Base-by-base conservation (phyloP, 2,329 filamentous ascomycete species). In the Paramyrothecium sp. region DNA sequence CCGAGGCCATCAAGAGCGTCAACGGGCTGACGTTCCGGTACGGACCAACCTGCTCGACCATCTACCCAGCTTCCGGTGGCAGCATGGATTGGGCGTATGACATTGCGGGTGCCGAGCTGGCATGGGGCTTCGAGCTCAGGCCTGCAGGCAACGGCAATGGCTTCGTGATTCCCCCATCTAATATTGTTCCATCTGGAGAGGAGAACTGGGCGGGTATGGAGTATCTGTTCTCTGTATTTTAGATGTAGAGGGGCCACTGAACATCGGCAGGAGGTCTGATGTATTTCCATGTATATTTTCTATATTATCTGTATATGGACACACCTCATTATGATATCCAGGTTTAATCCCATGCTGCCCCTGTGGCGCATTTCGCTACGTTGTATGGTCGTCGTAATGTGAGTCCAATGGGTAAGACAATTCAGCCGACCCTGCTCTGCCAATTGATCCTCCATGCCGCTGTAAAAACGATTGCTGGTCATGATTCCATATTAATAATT, bases 11-110 rank as follows among this genome's bases (percentile, higher is more conserved):
- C 64, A 71, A 65, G 54, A 63, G 62, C 19, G 67, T 73, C 19
- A 69, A 74, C 56, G 73, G 73, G 20, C 69, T 68, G 13, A 53
- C 54, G 22, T 76, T 71, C 64, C 56, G 63, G 21, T 71, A 77
- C 46, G 78, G 79, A 2, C 77, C 81, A 2, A 78, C 82, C 59
- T 87, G 84, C 71, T 70, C 70, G 51, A 85, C 82, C 26, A 82
- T 86, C 58, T 87, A 87, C 70, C 75, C 80, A 60, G 81, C 81
- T 1, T 69, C 71, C 3, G 74, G 74, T 19, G 69, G 65, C 62
- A 72, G 69, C 53, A 71, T 75, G 30, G 76, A 79, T 65, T 78
- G 74, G 46, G 69, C 71, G 53, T 63, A 66, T 23, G 74, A 75
- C 54, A 69, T 74, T 3, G 65, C 68, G 26, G 64, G 67, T 30